phyloP scores from a whole-genome alignment of 2,329 filamentous ascomycete species.

The Fusarium citri region DNA sequence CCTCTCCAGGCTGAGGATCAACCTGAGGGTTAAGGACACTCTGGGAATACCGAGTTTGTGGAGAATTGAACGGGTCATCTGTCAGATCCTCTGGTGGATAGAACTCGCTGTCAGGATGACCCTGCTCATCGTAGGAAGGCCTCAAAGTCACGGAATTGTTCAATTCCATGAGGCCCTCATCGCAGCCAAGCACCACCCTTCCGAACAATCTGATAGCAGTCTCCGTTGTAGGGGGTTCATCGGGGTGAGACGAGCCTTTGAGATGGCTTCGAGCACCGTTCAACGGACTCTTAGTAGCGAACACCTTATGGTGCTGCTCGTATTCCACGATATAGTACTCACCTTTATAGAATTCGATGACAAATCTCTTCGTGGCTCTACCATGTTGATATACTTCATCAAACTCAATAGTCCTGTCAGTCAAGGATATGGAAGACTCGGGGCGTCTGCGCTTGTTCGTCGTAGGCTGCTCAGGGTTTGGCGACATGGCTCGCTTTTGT shows the following conservation, averaged over 20 bases:
- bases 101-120: fast-evolving
- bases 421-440: neutral
- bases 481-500: neutral
- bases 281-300: neutral
- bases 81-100: neutral
- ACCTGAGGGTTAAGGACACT: neutral
- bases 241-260: neutral
- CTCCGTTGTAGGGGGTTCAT: fast-evolving
- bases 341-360: neutral
- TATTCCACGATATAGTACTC: conserved; percentile 29
- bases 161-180: fast-evolving
- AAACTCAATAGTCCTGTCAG: conserved; percentile 3
- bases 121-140: neutral
- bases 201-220: conserved; percentile 2
- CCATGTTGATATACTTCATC: conserved; percentile 19
- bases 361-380: neutral
- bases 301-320: neutral
- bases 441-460: neutral
- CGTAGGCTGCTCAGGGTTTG: neutral
- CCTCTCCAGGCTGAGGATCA: conserved; percentile 9
- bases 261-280: conserved; percentile 7
- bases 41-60: neutral
- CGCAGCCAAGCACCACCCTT: conserved; percentile 10
- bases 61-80: neutral
- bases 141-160: conserved; percentile 4